Evolutionary conservation across 371 early-diverging fungal species (phyloP), one percentile per base, ranked within the genome.

Genomic region (Apophysomyces sp.): DNA sequence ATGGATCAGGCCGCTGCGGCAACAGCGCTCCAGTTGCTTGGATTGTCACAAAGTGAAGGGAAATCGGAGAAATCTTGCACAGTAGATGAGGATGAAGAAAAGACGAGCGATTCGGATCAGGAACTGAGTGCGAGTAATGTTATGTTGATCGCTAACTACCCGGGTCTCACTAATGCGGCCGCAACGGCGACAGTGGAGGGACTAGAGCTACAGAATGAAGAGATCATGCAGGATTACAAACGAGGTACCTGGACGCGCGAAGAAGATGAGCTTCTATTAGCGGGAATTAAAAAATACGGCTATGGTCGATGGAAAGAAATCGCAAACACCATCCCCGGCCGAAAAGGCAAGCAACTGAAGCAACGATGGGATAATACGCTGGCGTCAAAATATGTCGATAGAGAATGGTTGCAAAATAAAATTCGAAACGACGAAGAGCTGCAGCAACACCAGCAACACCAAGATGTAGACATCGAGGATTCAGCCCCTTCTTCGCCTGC

Each of bases 281-380:
- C 63, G 1, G 75, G 75, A 39, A 75, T 75, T 24, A 68, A 69
- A 16, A 66, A 63, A 13, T 65, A 66, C 32, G 75, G 75, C 0
- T 75, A 75, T 63, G 75, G 75, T 26, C 66, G 72, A 36, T 75
- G 75, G 75, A 75, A 75, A 40, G 75, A 75, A 26, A 71, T 75
- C 51, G 75, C 75, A 13, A 59, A 36, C n/a, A 66, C 66, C 29
- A 75, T 75, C 53, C 72, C 75, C 9, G 75, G 75, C 18, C 66
- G 75, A 4, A 75, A 75, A 31, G 69, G 72, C 24, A 75, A 75
- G 30, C 72, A 75, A 44, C 52, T 75, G 24, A 75, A 75, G 30
- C 75, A 75, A 18, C 69, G 75, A 9, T 75, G 75, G 75, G 75
- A 75, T 31, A 72, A 75, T 34, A 62, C 69, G 9, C 24, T 75